These are phyloP conservation scores for Papiliotrema fonsecae DNA, from an alignment of 1,284 basidiomycete species.

Conservation along the genomic window DNA sequence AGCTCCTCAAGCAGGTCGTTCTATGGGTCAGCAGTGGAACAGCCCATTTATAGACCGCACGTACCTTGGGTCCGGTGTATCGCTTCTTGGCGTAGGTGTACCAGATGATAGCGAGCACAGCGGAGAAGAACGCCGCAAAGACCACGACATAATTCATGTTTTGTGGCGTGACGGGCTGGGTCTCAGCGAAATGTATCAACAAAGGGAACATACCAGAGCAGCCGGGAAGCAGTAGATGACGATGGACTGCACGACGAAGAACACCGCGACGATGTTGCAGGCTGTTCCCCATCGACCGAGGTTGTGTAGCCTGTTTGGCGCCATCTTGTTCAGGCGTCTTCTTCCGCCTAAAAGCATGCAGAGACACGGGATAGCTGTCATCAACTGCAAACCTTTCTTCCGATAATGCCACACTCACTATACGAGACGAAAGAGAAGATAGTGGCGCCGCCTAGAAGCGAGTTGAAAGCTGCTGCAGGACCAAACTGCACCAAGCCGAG, in stretches of 20 bases:
- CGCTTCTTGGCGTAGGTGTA: conserved; percentile 5
- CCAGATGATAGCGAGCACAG: neutral
- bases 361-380: conserved; percentile 11
- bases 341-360: conserved; percentile 23
- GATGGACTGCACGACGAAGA: conserved; percentile 19
- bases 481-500: conserved; percentile 23
- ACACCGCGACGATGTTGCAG: conserved; percentile 19
- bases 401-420: conserved; percentile 9
- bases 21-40: neutral
- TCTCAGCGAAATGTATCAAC: neutral
- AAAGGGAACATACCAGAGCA: conserved; percentile 12
- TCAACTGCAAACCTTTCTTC: too few relatives aligned
- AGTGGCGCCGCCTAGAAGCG: conserved; percentile 21
- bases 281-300: conserved; percentile 19
- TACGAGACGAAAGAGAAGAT: conserved; percentile 28
- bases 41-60: neutral
- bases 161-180: conserved; percentile 3
- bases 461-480: conserved; percentile 28
- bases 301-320: conserved; percentile 17
- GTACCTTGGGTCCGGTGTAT: conserved; percentile 4
- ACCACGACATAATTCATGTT: conserved; percentile 7
- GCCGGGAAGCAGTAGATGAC: conserved; percentile 28
- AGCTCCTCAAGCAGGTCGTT: neutral
- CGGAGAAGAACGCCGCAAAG: conserved; percentile 4
- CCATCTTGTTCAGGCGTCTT: conserved; percentile 13